Evolutionary conservation across 83 land plant genomes (phyloP).

Genomic region (Picea engelmannii): DNA sequence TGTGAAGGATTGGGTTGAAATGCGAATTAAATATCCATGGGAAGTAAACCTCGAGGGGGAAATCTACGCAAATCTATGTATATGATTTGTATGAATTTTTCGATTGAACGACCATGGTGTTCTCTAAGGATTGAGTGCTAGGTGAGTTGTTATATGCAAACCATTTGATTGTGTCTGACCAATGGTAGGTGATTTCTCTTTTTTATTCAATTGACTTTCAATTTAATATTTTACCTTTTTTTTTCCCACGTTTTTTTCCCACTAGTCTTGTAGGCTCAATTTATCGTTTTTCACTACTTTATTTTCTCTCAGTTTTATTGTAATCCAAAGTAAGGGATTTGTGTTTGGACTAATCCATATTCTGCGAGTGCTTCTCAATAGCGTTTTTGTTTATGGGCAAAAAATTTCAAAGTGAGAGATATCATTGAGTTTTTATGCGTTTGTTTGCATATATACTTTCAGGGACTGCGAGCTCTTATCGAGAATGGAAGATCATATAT

Average conservation of each 20-base stretch:
- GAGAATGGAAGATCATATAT: too few relatives aligned
- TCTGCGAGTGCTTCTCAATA: background rate
- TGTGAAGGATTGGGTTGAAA: background rate
- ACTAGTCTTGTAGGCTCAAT: background rate
- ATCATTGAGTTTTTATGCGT: background rate
- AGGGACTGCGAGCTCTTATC: too few relatives aligned
- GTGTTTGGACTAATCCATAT: background rate
- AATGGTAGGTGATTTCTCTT: background rate
- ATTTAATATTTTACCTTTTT: background rate
- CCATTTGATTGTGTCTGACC: slow-evolving; percentile 8
- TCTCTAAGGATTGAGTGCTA: background rate
- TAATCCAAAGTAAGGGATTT: background rate
- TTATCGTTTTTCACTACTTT: background rate
- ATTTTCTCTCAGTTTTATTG: background rate
- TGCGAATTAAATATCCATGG: slow-evolving; percentile 5
- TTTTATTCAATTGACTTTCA: background rate
- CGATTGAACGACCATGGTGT: background rate
- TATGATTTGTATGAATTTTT: background rate
- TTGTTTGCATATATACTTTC: background rate
- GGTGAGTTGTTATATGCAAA: background rate
- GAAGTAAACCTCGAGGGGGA: background rate
- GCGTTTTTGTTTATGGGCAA: background rate
- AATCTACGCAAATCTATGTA: background rate
- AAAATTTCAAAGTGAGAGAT: background rate
- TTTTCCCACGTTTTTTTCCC: background rate